A percentile compares a stretch with the other conserved stretches of the same genome.
These are phyloP conservation scores for Tetrahymena malaccensis DNA, from an alignment of 73 alveolate genomes.

Conservation along the genomic window DNA sequence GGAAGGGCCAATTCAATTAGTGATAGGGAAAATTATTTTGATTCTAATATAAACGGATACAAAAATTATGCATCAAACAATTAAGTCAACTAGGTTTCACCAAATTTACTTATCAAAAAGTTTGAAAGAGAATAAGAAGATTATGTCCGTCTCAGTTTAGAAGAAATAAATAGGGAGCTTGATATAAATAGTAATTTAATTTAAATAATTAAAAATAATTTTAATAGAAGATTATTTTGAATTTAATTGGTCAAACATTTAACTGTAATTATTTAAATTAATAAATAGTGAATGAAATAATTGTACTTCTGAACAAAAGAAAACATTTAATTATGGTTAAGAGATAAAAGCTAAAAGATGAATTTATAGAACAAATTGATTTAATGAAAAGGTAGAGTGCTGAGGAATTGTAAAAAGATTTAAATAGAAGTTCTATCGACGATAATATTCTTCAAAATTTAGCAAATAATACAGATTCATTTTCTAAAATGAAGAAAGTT, in stretches of 20 bases:
- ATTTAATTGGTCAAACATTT: not conserved
- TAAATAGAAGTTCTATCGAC: not conserved
- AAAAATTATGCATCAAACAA: not conserved
- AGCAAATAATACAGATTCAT: not conserved
- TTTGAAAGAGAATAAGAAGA: not conserved
- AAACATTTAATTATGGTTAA: not conserved
- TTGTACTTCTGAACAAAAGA: not conserved
- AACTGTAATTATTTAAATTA: not conserved
- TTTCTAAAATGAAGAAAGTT: slow-evolving; percentile 29
- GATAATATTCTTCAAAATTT: not conserved
- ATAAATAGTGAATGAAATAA: not conserved
- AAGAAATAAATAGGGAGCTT: not conserved
- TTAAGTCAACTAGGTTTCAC: not conserved
- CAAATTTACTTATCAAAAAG: not conserved
- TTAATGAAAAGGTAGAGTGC: not conserved
- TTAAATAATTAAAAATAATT: not conserved
- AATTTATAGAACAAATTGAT: not conserved
- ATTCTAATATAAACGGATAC: not conserved
- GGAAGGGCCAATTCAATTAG: not conserved
- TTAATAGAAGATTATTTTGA: not conserved
- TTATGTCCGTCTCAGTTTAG: not conserved
- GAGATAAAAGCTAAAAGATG: not conserved
- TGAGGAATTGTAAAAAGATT: not conserved
- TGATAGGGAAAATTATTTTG: not conserved
- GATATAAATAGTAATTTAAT: not conserved